Evolutionary conservation across 2,329 filamentous ascomycete species (phyloP).

Genomic region (Akanthomyces dipterigenus): DNA sequence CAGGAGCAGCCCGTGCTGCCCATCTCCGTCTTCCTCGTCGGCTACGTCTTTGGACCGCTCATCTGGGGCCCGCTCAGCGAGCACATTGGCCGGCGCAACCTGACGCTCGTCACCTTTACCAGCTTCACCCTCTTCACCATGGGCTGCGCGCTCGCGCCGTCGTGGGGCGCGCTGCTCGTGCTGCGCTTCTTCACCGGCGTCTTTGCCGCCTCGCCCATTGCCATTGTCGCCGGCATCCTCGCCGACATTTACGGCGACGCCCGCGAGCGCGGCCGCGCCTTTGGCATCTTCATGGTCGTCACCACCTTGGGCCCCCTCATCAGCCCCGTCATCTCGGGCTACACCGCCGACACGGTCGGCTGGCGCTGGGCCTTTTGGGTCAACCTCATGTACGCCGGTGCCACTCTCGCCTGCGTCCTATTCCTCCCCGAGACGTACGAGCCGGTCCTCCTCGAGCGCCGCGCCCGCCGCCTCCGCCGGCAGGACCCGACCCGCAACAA

Average conservation of each 20-base stretch:
- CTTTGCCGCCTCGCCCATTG: conserved; percentile 52
- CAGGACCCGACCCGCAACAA: conserved; percentile 40
- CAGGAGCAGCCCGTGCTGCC: conserved; percentile 43
- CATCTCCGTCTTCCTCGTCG: conserved; percentile 57
- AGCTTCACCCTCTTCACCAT: conserved; percentile 46
- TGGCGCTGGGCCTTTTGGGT: conserved; percentile 71
- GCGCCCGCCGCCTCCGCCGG: conserved; percentile 51
- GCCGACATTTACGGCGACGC: conserved; percentile 57
- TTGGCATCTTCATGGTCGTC: conserved; percentile 58
- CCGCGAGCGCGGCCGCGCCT: conserved; percentile 47
- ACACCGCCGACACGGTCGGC: conserved; percentile 47
- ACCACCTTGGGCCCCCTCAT: conserved; percentile 62
- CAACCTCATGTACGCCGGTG: conserved; percentile 59
- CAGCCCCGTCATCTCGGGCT: conserved; percentile 59
- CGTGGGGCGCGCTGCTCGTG: conserved; percentile 44
- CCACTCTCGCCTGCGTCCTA: conserved; percentile 52
- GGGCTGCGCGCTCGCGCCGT: conserved; percentile 48
- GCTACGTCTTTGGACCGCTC: conserved; percentile 55
- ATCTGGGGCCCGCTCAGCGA: conserved; percentile 61
- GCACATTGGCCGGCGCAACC: conserved; percentile 50
- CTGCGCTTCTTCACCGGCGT: conserved; percentile 49
- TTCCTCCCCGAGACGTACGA: conserved; percentile 60
- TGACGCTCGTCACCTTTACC: conserved; percentile 39
- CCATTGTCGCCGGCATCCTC: conserved; percentile 56
- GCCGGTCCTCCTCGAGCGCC: conserved; percentile 48